phyloP scores from a whole-genome alignment of 371 early-diverging fungal species.

The Rhizomucor pusillus region DNA sequence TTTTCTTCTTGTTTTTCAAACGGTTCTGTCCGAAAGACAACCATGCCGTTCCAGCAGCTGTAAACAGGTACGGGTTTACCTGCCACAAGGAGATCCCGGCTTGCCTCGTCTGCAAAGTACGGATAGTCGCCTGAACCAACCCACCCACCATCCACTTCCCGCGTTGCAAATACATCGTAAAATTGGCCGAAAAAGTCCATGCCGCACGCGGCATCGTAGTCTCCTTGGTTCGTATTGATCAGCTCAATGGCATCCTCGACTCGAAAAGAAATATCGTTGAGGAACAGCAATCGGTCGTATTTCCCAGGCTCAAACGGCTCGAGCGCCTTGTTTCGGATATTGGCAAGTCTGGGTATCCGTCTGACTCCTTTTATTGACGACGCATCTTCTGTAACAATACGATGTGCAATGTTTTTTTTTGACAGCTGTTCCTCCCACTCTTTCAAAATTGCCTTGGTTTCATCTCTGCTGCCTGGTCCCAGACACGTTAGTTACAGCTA shows the following conservation, averaged over 20 bases:
- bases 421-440: conserved; percentile 7
- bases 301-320: conserved; percentile 12
- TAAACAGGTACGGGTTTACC: conserved; percentile 23
- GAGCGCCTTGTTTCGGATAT: conserved; percentile 23
- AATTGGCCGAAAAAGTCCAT: conserved; percentile 29
- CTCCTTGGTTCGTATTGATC: conserved; percentile 15
- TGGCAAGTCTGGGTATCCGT: conserved; percentile 20
- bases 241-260: conserved; percentile 16
- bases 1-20: not conserved
- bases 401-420: conserved; percentile 9
- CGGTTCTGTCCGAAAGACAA: conserved; percentile 8
- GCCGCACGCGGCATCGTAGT: conserved; percentile 27
- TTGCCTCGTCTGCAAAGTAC: conserved; percentile 18
- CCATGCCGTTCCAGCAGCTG: conserved; percentile 36
- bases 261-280: conserved; percentile 28
- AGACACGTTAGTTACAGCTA: no score
- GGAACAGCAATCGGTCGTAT: conserved; percentile 21
- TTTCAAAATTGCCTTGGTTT: conserved; percentile 13
- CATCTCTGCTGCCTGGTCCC: conserved; percentile 18
- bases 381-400: conserved; percentile 11
- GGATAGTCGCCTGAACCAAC: conserved; percentile 25
- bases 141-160: conserved; percentile 21
- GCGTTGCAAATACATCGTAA: conserved; percentile 28
- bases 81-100: conserved; percentile 8
- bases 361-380: not conserved